Evolutionary conservation across 1,284 basidiomycete species (phyloP).

Genomic region (Grifola frondosa): DNA sequence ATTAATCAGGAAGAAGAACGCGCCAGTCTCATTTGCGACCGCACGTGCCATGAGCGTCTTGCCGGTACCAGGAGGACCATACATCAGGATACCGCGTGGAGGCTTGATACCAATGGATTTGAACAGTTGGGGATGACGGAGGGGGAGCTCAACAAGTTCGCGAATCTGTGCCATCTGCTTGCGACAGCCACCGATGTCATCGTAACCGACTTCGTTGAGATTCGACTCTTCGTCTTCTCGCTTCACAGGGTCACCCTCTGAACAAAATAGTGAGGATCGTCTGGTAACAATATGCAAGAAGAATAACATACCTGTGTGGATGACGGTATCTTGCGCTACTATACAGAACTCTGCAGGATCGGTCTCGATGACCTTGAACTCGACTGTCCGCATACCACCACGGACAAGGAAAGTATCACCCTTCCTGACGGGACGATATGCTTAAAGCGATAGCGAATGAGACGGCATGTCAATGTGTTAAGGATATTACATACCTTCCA

Average conservation of each 20-base stretch:
- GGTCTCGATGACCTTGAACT: conserved; percentile 98
- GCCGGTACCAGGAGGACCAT: conserved; percentile 94
- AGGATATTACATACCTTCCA: conserved; percentile 66
- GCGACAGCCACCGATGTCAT: conserved; percentile 98
- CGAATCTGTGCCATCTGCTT: conserved; percentile 99
- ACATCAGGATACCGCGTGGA: conserved; percentile 96
- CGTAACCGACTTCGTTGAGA: conserved; percentile 96
- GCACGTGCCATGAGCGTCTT: conserved; percentile 99
- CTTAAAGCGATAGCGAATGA: conserved; percentile 40
- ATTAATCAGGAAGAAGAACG: conserved; percentile 99
- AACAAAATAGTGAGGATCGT: conserved; percentile 9
- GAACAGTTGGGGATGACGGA: conserved; percentile 98
- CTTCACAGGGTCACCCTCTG: conserved; percentile 98
- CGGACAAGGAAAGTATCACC: conserved; percentile 99
- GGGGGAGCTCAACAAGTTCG: conserved; percentile 96
- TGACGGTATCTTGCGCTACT: conserved; percentile 95
- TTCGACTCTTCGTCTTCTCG: conserved; percentile 98
- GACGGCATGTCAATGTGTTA: conserved; percentile 11
- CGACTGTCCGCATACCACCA: conserved; percentile 96
- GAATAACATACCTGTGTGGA: conserved; percentile 71
- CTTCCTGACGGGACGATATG: conserved; percentile 92
- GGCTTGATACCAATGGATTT: conserved; percentile 99
- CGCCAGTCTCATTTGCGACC: conserved; percentile 98
- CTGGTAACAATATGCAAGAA: conserved; percentile 8
- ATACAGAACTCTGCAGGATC: conserved; percentile 97